phyloP scores from a whole-genome alignment of 139 green algal genomes.

The Zygnema circumcarinatum region DNA sequence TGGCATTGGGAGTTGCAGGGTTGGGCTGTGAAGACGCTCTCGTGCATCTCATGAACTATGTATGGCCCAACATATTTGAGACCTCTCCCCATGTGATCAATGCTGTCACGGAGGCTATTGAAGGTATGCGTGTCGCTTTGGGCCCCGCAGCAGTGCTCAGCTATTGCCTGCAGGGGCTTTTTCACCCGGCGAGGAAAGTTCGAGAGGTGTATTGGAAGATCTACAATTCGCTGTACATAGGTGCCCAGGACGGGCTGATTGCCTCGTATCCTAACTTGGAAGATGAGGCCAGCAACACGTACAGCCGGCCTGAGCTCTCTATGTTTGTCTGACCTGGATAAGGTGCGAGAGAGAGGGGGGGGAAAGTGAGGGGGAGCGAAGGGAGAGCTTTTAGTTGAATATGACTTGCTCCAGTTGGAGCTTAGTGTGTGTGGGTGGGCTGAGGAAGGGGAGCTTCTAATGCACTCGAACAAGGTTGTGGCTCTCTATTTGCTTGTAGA shows the following conservation, averaged over 20 bases:
- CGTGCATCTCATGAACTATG: constrained; percentile 94
- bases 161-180: constrained; percentile 87
- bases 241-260: constrained; percentile 85
- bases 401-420: background rate
- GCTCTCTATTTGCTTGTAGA: background rate
- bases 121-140: constrained; percentile 86
- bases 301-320: constrained; percentile 89
- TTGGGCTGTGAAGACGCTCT: constrained; percentile 97
- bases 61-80: constrained; percentile 99
- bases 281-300: constrained; percentile 66
- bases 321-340: constrained; percentile 64
- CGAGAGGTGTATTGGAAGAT: constrained; percentile 96
- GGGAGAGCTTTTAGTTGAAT: background rate
- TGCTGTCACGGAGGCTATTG: constrained; percentile 88
- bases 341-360: background rate
- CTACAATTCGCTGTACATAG: constrained; percentile 99
- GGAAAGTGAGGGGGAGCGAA: background rate
- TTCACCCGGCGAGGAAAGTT: constrained; percentile 93
- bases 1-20: constrained; percentile 86
- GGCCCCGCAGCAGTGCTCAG: constrained; percentile 85
- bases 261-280: constrained; percentile 76
- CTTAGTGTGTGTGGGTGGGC: background rate
- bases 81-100: constrained; percentile 92
- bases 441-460: background rate
- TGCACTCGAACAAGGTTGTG: background rate